Conservation (phyloP, 202 grass and related monocot genomes). For the Musa balbisiana region DNA sequence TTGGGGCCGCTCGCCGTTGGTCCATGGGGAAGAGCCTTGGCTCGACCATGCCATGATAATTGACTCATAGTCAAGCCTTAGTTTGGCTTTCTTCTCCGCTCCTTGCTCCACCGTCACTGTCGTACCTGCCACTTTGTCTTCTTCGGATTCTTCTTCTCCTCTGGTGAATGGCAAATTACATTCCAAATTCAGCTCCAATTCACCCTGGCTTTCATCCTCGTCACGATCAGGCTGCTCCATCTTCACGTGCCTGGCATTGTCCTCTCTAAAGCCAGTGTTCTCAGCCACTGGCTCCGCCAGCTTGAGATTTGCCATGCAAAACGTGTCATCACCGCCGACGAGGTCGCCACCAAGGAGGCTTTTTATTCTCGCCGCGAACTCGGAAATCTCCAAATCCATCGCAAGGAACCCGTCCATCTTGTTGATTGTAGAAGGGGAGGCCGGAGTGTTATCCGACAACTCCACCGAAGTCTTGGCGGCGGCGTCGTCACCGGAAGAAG, state of each 20-base stretch:
- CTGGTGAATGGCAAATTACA: no score
- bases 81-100: constrained; percentile 33
- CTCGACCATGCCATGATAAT: constrained; percentile 63
- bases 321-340: constrained; percentile 34
- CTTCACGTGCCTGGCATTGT: background rate
- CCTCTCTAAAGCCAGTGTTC: constrained; percentile 3
- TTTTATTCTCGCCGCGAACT: constrained; percentile 93
- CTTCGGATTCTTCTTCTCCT: constrained; percentile 31
- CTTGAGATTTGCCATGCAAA: constrained; percentile 66
- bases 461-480: background rate
- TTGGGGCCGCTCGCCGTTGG: constrained; percentile 49
- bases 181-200: constrained; percentile 9
- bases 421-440: constrained; percentile 14
- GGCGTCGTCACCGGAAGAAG: constrained; percentile 19
- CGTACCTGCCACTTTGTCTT: background rate
- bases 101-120: constrained; percentile 18
- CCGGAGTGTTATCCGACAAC: constrained; percentile 15
- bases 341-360: constrained; percentile 55
- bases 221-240: background rate
- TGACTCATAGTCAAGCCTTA: constrained; percentile 76
- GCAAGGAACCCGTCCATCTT: constrained; percentile 30
- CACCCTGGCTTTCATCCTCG: constrained; percentile 25
- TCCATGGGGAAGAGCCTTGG: constrained; percentile 56
- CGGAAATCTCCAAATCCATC: constrained; percentile 60
- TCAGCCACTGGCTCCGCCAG: constrained; percentile 25